These are phyloP conservation scores for Sanguinoderma infundibulare DNA, from an alignment of 1,284 basidiomycete species.

Conservation along the genomic window DNA sequence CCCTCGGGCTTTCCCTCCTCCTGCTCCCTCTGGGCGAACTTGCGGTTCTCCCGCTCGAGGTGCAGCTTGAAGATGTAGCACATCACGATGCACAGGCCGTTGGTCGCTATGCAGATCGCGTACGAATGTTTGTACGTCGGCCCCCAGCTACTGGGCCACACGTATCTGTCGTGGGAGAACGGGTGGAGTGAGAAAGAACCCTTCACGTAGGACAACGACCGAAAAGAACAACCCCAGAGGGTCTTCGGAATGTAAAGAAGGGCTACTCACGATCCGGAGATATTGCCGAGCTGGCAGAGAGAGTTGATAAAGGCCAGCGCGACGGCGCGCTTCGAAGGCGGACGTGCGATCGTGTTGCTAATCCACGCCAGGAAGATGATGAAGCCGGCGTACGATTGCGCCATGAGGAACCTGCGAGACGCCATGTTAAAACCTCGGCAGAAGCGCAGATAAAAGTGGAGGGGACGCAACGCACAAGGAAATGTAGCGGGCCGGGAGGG, in stretches of 20 bases:
- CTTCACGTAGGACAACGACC: too few species aligned
- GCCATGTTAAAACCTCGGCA: background rate
- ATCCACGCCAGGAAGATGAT: constrained; percentile 76
- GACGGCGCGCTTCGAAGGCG: constrained; percentile 78
- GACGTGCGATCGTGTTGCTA: constrained; percentile 67
- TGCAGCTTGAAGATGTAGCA: constrained; percentile 56
- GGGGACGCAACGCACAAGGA: constrained; percentile 55
- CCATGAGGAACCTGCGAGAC: constrained; percentile 69
- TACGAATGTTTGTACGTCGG: constrained; percentile 47
- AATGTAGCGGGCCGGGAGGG: constrained; percentile 67
- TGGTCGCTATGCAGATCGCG: constrained; percentile 57
- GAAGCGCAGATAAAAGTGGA: background rate
- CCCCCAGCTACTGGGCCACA: constrained; percentile 47
- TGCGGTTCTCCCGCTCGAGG: constrained; percentile 51
- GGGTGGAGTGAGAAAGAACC: background rate
- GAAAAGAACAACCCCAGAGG: too few species aligned
- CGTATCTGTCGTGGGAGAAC: constrained; percentile 33
- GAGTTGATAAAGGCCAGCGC: constrained; percentile 77
- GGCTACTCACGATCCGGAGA: constrained; percentile 69
- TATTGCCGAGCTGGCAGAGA: constrained; percentile 75
- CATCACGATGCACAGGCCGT: constrained; percentile 53
- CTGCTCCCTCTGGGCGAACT: constrained; percentile 47
- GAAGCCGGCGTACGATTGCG: constrained; percentile 74
- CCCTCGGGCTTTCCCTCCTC: constrained; percentile 45
- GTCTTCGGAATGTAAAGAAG: background rate